These are phyloP conservation scores for Eremomyces bilateralis DNA, from an alignment of 495 filamentous ascomycete genomes.

Conservation along the genomic window DNA sequence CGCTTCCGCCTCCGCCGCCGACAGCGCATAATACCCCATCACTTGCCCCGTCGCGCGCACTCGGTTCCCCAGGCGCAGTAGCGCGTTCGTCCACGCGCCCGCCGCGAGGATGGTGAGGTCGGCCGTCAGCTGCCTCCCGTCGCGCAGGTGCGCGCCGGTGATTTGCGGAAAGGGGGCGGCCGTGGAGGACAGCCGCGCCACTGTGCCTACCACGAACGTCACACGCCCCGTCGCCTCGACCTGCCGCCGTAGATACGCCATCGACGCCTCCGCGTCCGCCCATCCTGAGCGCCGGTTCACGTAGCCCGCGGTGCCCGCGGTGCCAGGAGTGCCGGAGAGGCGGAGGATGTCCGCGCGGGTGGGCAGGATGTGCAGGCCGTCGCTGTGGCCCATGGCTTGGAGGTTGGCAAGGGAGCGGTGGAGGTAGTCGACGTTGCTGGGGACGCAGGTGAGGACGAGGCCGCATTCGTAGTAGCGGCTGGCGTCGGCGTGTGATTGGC, in stretches of 20 bases:
- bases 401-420: slow-evolving; percentile 44
- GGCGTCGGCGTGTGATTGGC: slow-evolving; percentile 33
- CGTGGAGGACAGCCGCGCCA: slow-evolving; percentile 19
- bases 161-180: slow-evolving; percentile 14
- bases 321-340: neutral
- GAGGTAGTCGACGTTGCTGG: slow-evolving; percentile 34
- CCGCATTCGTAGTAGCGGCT: slow-evolving; percentile 60
- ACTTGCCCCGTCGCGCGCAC: slow-evolving; percentile 62
- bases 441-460: slow-evolving; percentile 36
- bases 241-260: slow-evolving; percentile 33
- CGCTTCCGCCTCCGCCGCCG: slow-evolving; percentile 5
- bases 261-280: slow-evolving; percentile 58
- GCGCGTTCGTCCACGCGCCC: slow-evolving; percentile 59
- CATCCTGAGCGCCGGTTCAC: slow-evolving; percentile 63
- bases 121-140: slow-evolving; percentile 33
- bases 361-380: neutral
- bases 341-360: neutral
- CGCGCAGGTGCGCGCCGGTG: slow-evolving; percentile 31
- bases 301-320: slow-evolving; percentile 44
- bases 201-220: slow-evolving; percentile 38
- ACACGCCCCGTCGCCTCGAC: slow-evolving; percentile 38
- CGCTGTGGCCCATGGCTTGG: slow-evolving; percentile 9
- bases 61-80: slow-evolving; percentile 61
- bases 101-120: slow-evolving; percentile 62
- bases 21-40: slow-evolving; percentile 60